Base-by-base conservation (phyloP, 2,329 filamentous ascomycete genomes). In the Penicillium crustosum region DNA sequence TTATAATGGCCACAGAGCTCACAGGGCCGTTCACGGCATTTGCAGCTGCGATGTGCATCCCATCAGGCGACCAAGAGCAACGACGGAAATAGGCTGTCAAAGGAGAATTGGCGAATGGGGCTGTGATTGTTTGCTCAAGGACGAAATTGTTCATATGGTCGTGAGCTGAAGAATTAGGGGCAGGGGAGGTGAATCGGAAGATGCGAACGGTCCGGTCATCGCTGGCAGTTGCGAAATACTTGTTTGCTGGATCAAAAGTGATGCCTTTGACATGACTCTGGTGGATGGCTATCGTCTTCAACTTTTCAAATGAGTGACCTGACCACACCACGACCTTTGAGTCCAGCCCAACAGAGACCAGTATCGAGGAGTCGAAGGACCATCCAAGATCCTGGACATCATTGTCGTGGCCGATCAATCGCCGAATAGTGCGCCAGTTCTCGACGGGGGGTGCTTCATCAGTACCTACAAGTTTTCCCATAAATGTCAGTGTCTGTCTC, bases 251-350 rank as follows among this genome's bases (percentile, higher is more conserved):
- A 72, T 99, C 94, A 71, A 99, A 99, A 0, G 93, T 96, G 68
- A 99, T 95, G 61, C 95, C 94, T 75, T 99, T 99, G 78, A 99
- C 94, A 73, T 97, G 95, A 73, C 92, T 97, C 74, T 96, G 91
- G 75, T 99, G 94, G 58, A 93, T 89, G 2, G 92, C 87, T 6
- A 99, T 80, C 3, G 91, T 93, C 82, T 97, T 97, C 65, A 99
- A 83, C 78, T 96, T 97, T 78, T 99, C 94, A 67, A 99, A 99
- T 0, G 93, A 97, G 76, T 95, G 89, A 0, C 94, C 95, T 1
- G 93, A 97, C 94, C 94, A 99, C 23, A 99, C 89, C 10, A 99
- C 94, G 15, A 99, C 89, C 77, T 99, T 99, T 43, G 94, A 97
- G 77, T 99, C 94, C 65, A 99, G 79, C 2, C 94, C 95, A 27